A percentile compares a stretch with the other conserved stretches of the same genome.
These are phyloP conservation scores for Bromus sterilis DNA, from an alignment of 176 grass and related monocot species.

Conservation along the genomic window DNA sequence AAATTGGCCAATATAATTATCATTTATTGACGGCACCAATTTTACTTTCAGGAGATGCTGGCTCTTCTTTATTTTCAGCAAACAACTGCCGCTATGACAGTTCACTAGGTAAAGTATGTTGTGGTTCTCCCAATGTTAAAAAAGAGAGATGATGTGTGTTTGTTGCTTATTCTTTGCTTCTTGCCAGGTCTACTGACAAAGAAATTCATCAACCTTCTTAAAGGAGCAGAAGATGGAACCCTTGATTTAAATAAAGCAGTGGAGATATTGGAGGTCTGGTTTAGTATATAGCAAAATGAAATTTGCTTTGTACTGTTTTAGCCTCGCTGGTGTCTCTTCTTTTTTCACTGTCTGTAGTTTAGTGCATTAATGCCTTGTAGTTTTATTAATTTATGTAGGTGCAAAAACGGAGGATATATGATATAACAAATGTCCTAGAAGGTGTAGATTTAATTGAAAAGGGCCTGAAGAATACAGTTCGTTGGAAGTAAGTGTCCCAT, in stretches of 20 bases:
- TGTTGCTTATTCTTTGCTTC: conserved; percentile 19
- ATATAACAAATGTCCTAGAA: conserved; percentile 99
- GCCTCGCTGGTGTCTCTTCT: background rate
- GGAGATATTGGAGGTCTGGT: conserved; percentile 61
- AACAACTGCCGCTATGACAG: conserved; percentile 76
- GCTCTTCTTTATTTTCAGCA: conserved; percentile 16
- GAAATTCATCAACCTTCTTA: conserved; percentile 80
- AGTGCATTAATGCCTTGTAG: background rate
- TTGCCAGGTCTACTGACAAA: conserved; percentile 81
- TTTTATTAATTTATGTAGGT: conserved; percentile 56
- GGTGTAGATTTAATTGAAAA: conserved; percentile 95
- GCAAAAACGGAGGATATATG: conserved; percentile 97
- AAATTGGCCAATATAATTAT: background rate
- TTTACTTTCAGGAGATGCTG: conserved; percentile 53
- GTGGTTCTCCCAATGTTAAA: background rate
- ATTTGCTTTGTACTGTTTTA: background rate
- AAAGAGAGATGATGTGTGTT: background rate
- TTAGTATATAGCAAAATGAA: background rate
- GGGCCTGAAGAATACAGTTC: conserved; percentile 72
- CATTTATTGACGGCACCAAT: conserved; percentile 11
- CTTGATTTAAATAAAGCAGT: conserved; percentile 97
- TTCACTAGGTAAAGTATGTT: conserved; percentile 59
- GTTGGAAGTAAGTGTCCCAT: conserved; percentile 72
- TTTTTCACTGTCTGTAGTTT: background rate
- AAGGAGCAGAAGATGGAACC: conserved; percentile 75